These are phyloP conservation scores for Colletotrichum sp. DNA, from an alignment of 2,329 filamentous ascomycete genomes.

Conservation along the genomic window DNA sequence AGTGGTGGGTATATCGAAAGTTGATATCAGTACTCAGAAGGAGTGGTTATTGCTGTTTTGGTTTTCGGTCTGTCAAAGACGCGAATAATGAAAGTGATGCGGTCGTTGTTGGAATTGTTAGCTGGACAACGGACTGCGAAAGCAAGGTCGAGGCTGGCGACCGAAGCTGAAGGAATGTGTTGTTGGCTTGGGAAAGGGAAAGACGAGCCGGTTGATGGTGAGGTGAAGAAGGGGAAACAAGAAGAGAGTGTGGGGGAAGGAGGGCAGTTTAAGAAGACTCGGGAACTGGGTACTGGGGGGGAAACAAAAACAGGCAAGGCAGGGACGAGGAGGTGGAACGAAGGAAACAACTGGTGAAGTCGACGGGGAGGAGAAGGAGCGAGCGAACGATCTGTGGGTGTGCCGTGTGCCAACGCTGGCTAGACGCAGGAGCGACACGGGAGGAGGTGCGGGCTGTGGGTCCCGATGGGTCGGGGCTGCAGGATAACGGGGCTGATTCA, in stretches of 20 bases:
- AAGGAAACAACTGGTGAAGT: conserved; percentile 15
- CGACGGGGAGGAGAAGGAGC: conserved; percentile 8
- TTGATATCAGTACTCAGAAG: conserved; percentile 12
- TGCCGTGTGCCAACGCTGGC: background rate
- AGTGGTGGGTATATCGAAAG: conserved; percentile 10
- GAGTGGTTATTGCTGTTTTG: conserved; percentile 1
- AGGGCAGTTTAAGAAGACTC: conserved; percentile 20
- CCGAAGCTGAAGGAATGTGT: conserved; percentile 22
- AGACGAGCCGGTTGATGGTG: conserved; percentile 16
- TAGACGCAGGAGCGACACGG: background rate
- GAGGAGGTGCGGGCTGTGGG: conserved; percentile 5
- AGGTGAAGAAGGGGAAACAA: conserved; percentile 15
- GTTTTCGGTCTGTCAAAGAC: conserved; percentile 58
- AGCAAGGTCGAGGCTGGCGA: conserved; percentile 26
- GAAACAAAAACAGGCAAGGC: background rate
- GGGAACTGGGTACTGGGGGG: conserved; percentile 4
- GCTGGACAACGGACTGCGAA: conserved; percentile 12
- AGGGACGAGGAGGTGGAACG: background rate
- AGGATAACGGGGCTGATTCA: conserved; percentile 3
- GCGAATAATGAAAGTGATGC: conserved; percentile 45
- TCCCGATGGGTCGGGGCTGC: conserved; percentile 7
- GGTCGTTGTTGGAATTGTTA: conserved; percentile 31
- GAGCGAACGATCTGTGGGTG: background rate
- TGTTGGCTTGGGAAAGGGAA: conserved; percentile 14
- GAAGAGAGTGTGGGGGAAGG: conserved; percentile 10